Base-by-base conservation (phyloP, 1,139 yeast species). In the Suzukiozyma palmioleophila region DNA sequence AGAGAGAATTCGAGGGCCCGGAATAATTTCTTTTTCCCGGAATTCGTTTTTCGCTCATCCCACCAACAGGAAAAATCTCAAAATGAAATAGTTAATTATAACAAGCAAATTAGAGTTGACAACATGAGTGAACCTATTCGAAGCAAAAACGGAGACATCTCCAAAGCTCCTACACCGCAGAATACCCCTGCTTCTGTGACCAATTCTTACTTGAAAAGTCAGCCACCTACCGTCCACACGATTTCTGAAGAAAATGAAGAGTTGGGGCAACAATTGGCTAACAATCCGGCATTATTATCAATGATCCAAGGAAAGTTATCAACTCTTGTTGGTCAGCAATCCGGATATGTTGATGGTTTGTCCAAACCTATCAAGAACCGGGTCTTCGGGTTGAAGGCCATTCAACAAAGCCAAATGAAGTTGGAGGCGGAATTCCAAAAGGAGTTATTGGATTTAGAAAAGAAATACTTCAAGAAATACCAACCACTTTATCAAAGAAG, bases 121-220 rank as follows among this genome's bases (percentile, higher is more conserved):
- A 7, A 18, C 31, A 81, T 81, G 87, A 70, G 83, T 43, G 87
- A 77, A 63, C 87, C 86, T 37, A 81, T 81, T 59, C 79, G 79
- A 66, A 74, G 67, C 63, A 76, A 81, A 57, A 66, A 79, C 50
- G 83, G 84, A 57, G 88, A 86, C 59, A 80, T 89, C 52, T 84
- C 95, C 51, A 81, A 84, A 58, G 98, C 98, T 4, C 98, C 99
- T 37, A 92, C 99, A 2, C 99, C 99, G 10, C 98, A 94, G 60
- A 92, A 92, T 73, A 92, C 99, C 1, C 99, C 99, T 18, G 86
- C 97, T 3, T 83, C 95, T 25, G 86, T 85, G 32, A 77, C 87
- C 35, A 81, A 80, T 46, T 84, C 92, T 37, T 89, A 80, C 61
- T 73, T 85, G 59, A 81, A 75, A 64, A 75, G 74, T 45, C 78